A percentile compares a stretch with the other conserved stretches of the same genome.
Evolutionary conservation across 1,139 yeast species (phyloP).

Genomic region (Candida anutae): DNA sequence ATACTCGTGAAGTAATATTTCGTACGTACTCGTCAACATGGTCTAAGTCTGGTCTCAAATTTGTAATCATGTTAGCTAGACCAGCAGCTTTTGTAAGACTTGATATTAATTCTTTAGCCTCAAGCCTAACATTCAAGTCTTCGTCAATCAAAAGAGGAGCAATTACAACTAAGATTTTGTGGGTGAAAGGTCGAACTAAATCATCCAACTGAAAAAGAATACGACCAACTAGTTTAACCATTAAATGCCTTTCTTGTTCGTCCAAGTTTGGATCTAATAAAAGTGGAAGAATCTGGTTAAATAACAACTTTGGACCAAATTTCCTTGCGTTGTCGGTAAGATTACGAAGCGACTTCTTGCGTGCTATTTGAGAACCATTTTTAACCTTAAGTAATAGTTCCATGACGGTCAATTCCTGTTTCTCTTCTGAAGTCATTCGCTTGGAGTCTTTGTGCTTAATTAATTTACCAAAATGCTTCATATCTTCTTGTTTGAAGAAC

Average conservation of each 20-base stretch:
- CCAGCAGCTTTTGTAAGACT: slow-evolving; percentile 80
- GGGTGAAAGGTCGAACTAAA: slow-evolving; percentile 64
- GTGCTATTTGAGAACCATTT: slow-evolving; percentile 61
- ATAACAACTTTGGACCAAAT: slow-evolving; percentile 65
- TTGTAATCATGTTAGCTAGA: slow-evolving; percentile 64
- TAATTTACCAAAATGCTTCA: slow-evolving; percentile 62
- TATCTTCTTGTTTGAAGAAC: slow-evolving; percentile 65
- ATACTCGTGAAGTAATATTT: slow-evolving; percentile 66
- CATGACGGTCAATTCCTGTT: slow-evolving; percentile 55
- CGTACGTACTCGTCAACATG: slow-evolving; percentile 78
- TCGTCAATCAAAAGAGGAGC: slow-evolving; percentile 80
- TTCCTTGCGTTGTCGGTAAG: slow-evolving; percentile 56
- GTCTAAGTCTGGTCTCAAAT: slow-evolving; percentile 76
- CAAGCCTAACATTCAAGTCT: slow-evolving; percentile 62
- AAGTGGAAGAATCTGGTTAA: slow-evolving; percentile 66
- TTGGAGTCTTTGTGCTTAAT: slow-evolving; percentile 27
- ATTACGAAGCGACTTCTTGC: slow-evolving; percentile 67
- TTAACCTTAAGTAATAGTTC: slow-evolving; percentile 60
- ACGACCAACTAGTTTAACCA: slow-evolving; percentile 71
- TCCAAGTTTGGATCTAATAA: slow-evolving; percentile 66
- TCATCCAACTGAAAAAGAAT: slow-evolving; percentile 59
- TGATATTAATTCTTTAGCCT: slow-evolving; percentile 74
- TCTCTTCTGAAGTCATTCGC: slow-evolving; percentile 40
- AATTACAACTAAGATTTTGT: slow-evolving; percentile 62
- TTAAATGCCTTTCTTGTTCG: slow-evolving; percentile 76